These are phyloP conservation scores for Bullera alba DNA, from an alignment of 768 basidiomycete species.

Conservation along the genomic window DNA sequence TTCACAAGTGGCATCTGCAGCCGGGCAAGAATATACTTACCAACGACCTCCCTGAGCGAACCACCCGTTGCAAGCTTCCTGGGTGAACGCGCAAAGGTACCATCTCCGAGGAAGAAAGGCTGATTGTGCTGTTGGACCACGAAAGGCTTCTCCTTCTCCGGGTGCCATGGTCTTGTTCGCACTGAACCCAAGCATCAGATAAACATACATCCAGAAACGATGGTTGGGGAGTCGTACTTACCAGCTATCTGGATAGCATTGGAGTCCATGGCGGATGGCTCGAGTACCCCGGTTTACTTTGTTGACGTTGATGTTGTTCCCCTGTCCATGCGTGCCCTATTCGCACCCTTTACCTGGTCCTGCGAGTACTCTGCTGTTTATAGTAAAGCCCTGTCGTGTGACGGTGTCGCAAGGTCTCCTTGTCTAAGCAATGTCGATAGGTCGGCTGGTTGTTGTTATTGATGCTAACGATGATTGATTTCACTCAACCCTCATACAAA, in stretches of 20 bases:
- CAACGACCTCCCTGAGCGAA: conserved; percentile 40
- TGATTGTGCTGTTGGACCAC: conserved; percentile 59
- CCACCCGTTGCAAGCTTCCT: conserved; percentile 20
- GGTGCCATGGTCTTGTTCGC: conserved; percentile 78
- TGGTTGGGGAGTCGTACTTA: conserved; percentile 9
- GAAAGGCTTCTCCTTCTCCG: conserved; percentile 76
- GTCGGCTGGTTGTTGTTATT: too few species aligned
- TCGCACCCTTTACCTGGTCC: too few species aligned
- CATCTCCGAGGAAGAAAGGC: conserved; percentile 70
- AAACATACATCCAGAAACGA: background rate
- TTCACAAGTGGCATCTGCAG: too few species aligned
- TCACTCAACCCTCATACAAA: background rate
- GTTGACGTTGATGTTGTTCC: too few species aligned
- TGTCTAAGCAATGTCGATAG: too few species aligned
- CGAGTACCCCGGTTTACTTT: too few species aligned
- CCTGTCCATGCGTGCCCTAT: too few species aligned
- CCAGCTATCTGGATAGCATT: conserved; percentile 44
- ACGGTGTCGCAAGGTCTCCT: too few species aligned
- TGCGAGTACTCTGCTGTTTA: too few species aligned
- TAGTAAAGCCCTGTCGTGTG: too few species aligned
- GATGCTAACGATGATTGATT: too few species aligned
- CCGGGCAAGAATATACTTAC: conserved; percentile 47
- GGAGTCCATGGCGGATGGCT: conserved; percentile 25
- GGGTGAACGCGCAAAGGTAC: conserved; percentile 56
- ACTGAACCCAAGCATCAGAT: conserved; percentile 51